phyloP scores from a whole-genome alignment of 495 filamentous ascomycete species.

The Hypoxylon crocopeplum region DNA sequence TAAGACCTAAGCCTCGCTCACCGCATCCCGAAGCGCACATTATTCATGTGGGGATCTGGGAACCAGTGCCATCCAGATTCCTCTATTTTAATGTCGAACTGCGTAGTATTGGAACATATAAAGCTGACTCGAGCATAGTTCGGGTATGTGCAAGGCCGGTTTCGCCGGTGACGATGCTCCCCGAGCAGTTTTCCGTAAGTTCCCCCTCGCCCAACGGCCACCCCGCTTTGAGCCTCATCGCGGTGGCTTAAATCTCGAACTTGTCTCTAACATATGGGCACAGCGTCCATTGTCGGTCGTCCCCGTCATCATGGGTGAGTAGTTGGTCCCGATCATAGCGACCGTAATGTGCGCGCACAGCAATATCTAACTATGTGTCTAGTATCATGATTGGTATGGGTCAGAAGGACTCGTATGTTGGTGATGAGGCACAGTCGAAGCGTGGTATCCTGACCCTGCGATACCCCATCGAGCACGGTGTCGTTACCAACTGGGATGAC shows the following conservation, averaged over 20 bases:
- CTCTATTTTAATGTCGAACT: constrained; percentile 8
- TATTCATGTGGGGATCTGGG: constrained; percentile 19
- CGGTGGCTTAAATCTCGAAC: constrained; percentile 29
- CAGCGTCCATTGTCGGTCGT: constrained; percentile 98
- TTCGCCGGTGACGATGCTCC: constrained; percentile 99
- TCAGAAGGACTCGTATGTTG: constrained; percentile 99
- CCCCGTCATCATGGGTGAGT: constrained; percentile 99
- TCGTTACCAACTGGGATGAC: constrained; percentile 99
- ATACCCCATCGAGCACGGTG: constrained; percentile 99
- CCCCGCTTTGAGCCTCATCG: constrained; percentile 41
- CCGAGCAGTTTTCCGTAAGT: constrained; percentile 99
- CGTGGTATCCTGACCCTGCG: constrained; percentile 99
- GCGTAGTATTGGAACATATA: constrained; percentile 7
- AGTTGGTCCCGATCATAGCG: constrained; percentile 15
- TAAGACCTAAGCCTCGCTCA: constrained; percentile 62
- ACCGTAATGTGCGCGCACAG: constrained; percentile 5
- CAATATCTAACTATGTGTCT: constrained; percentile 46
- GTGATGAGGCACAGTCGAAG: constrained; percentile 99
- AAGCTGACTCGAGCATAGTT: constrained; percentile 73
- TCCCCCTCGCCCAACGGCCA: constrained; percentile 35
- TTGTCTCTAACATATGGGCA: constrained; percentile 31
- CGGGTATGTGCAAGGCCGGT: constrained; percentile 99
- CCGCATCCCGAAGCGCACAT: constrained; percentile 42
- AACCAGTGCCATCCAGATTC: constrained; percentile 8
- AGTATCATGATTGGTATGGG: constrained; percentile 99